A percentile compares a stretch with the other conserved stretches of the same genome.
These are phyloP conservation scores for Termitomyces sp. DNA, from an alignment of 768 basidiomycete species.

Conservation along the genomic window DNA sequence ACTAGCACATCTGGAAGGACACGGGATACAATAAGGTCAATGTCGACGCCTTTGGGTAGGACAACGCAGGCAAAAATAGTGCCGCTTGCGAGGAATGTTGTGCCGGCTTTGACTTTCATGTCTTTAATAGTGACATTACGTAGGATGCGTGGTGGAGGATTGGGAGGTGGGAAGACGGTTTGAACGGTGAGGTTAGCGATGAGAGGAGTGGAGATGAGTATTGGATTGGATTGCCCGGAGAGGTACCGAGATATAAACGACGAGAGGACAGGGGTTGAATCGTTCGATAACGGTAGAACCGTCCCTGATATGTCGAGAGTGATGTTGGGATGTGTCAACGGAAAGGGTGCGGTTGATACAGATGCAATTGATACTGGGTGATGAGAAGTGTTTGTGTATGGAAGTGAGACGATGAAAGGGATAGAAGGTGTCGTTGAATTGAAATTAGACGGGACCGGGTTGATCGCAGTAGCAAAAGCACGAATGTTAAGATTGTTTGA, in stretches of 20 bases:
- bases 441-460: constrained; percentile 49
- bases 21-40: constrained; percentile 54
- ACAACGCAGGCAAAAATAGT: constrained; percentile 59
- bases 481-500: constrained; percentile 29
- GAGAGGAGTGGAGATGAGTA: constrained; percentile 53
- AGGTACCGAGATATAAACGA: constrained; percentile 61
- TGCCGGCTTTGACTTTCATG: constrained; percentile 63
- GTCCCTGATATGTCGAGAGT: constrained; percentile 50
- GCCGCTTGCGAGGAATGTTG: constrained; percentile 60
- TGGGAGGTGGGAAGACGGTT: constrained; percentile 60
- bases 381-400: constrained; percentile 16
- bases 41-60: constrained; percentile 63
- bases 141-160: constrained; percentile 58
- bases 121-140: constrained; percentile 67
- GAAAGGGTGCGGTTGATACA: constrained; percentile 49
- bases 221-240: constrained; percentile 47
- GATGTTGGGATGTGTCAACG: constrained; percentile 63
- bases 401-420: constrained; percentile 58
- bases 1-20: constrained; percentile 75
- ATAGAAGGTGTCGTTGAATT: constrained; percentile 47
- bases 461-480: constrained; percentile 51
- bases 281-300: constrained; percentile 45
- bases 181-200: constrained; percentile 40
- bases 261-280: constrained; percentile 42
- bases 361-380: constrained; percentile 42